A percentile compares a stretch with the other conserved stretches of the same genome.
Conservation (phyloP, 2,329 filamentous ascomycete genomes). For the Chalaropsis ovoidea region DNA sequence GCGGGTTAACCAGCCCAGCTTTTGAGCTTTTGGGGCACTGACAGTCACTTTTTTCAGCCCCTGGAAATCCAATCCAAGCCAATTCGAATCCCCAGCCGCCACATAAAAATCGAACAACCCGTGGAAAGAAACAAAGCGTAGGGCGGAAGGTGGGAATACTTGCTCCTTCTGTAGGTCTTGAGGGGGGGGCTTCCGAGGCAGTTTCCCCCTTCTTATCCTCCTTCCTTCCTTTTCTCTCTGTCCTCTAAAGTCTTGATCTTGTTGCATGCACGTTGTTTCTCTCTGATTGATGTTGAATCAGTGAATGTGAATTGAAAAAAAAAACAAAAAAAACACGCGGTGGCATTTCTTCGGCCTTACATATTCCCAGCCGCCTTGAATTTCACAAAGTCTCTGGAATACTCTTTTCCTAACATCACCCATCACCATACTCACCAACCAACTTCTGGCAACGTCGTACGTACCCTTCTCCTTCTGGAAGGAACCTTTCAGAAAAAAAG, state of each 20-base stretch:
- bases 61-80: constrained; percentile 16
- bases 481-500: neutral
- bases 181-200: neutral
- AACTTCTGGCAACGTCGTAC: neutral
- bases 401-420: neutral
- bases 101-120: constrained; percentile 10
- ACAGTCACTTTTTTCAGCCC: constrained; percentile 11
- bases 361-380: neutral
- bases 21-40: neutral
- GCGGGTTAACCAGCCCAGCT: neutral
- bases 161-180: neutral
- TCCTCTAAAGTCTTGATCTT: neutral
- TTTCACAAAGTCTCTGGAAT: neutral
- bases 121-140: constrained; percentile 1
- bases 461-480: neutral
- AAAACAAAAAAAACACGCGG: neutral
- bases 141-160: neutral
- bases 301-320: neutral
- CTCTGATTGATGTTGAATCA: neutral
- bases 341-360: constrained; percentile 7
- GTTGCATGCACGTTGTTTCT: neutral
- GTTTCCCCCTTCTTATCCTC: constrained; percentile 4
- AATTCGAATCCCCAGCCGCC: constrained; percentile 19
- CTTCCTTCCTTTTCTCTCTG: neutral
- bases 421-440: neutral